Conservation (phyloP, 495 filamentous ascomycete species). For the Oidiodendron maius region DNA sequence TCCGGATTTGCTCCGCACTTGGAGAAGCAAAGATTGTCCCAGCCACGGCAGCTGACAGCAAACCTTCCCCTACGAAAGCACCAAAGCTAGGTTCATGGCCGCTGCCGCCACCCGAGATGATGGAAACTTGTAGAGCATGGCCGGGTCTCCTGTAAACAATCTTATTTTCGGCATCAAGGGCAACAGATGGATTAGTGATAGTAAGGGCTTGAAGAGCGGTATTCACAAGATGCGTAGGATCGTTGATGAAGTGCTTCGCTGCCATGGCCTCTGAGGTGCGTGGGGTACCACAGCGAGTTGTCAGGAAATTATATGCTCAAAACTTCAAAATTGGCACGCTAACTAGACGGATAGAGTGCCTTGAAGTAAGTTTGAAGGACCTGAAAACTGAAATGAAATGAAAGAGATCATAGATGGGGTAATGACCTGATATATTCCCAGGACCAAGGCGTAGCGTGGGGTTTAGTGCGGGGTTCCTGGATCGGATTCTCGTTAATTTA, state of each 20-base stretch:
- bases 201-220: constrained; percentile 72
- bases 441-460: too few species aligned
- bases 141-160: constrained; percentile 72
- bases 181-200: constrained; percentile 78
- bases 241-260: constrained; percentile 88
- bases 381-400: neutral
- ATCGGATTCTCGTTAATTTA: too few species aligned
- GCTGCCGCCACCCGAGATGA: constrained; percentile 85
- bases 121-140: constrained; percentile 48
- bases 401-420: too few species aligned
- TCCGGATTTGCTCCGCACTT: constrained; percentile 77
- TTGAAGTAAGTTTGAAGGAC: neutral
- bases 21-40: constrained; percentile 94
- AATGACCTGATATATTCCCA: too few species aligned
- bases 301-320: too few species aligned
- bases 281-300: too few species aligned
- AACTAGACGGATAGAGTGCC: too few species aligned
- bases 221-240: constrained; percentile 74
- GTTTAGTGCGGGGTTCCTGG: too few species aligned
- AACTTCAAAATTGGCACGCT: too few species aligned
- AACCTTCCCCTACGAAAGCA: constrained; percentile 57
- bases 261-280: constrained; percentile 43
- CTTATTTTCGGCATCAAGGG: constrained; percentile 76
- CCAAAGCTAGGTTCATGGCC: constrained; percentile 93
- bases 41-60: constrained; percentile 81